phyloP scores from a whole-genome alignment of 2,329 filamentous ascomycete genomes.

The Microsporum ferrugineum region DNA sequence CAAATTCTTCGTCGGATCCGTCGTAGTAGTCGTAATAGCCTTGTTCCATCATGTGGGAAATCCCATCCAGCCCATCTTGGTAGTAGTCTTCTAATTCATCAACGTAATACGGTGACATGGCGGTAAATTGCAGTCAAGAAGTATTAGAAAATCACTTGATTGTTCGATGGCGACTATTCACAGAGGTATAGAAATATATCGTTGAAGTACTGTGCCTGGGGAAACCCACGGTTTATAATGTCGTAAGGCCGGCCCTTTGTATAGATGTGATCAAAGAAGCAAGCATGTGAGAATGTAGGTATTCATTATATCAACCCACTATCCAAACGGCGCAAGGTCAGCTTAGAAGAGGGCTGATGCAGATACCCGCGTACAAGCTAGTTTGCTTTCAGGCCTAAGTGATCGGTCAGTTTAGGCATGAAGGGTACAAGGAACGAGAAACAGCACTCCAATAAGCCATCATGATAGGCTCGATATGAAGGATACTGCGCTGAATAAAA shows the following conservation, averaged over 20 bases:
- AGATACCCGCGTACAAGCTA: neutral
- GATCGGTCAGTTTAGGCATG: neutral
- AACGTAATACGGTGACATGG: neutral
- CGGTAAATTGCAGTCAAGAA: neutral
- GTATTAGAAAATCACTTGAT: neutral
- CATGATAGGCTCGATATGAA: neutral
- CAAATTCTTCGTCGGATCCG: neutral
- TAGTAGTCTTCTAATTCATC: neutral
- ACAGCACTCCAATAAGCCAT: neutral
- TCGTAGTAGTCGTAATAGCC: neutral
- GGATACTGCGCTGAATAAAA: neutral
- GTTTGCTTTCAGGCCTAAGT: neutral
- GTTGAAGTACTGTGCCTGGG: neutral
- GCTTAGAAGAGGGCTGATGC: neutral
- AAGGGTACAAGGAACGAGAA: neutral
- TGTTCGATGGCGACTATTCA: neutral
- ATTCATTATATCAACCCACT: neutral
- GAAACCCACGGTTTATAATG: neutral
- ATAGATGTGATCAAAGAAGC: neutral
- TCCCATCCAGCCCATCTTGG: neutral
- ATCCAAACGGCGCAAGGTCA: neutral
- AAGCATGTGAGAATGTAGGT: neutral
- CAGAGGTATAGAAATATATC: neutral
- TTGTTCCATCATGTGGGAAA: neutral
- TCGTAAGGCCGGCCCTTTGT: neutral